phyloP scores from a whole-genome alignment of 305 asterid genomes.

The Fraxinus greggii region DNA sequence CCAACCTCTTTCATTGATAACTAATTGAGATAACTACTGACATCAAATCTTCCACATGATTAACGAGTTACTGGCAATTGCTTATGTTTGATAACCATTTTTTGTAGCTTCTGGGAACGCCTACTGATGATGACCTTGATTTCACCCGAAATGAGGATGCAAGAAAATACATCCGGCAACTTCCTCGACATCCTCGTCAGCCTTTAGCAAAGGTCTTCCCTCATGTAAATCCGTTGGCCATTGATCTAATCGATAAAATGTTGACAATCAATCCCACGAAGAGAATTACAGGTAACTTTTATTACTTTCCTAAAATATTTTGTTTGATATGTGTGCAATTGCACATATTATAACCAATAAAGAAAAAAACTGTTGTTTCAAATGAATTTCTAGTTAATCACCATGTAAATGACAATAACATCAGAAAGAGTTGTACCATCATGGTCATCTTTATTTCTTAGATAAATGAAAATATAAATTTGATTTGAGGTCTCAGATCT shows the following conservation, averaged over 20 bases:
- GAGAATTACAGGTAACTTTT: conserved; percentile 72
- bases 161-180: conserved; percentile 73
- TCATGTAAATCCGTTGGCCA: conserved; percentile 76
- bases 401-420: not conserved
- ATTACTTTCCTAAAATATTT: not conserved
- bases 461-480: not conserved
- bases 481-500: not conserved
- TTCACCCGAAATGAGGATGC: conserved; percentile 76
- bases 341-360: not conserved
- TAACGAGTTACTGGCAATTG: not conserved
- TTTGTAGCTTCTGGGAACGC: conserved; percentile 82
- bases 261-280: conserved; percentile 70
- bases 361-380: not conserved
- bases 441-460: not conserved
- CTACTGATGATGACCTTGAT: conserved; percentile 73
- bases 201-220: conserved; percentile 62
- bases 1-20: not conserved
- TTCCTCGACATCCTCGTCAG: conserved; percentile 76
- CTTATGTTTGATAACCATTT: not conserved
- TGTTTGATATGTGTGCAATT: not conserved
- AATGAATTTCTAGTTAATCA: not conserved
- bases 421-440: not conserved
- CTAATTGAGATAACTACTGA: not conserved
- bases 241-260: conserved; percentile 89
- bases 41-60: not conserved